phyloP scores from a whole-genome alignment of 352 stramenopile genomes.

The Globisporangium nunn region DNA sequence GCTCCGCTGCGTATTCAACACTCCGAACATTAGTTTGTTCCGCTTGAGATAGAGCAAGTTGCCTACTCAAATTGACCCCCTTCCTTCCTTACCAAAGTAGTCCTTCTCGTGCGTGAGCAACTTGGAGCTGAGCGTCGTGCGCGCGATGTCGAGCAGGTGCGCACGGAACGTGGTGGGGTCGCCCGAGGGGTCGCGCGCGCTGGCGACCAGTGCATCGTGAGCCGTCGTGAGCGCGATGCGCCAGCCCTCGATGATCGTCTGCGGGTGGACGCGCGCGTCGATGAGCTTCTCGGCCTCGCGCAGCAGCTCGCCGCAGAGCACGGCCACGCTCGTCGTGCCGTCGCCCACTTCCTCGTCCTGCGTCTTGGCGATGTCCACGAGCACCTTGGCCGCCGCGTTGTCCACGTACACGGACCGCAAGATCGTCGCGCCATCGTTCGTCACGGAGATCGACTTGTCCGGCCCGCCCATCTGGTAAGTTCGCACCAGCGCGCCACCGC shows the following conservation, averaged over 20 bases:
- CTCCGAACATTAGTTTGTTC: too few relatives aligned
- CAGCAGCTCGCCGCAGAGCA: slow-evolving; percentile 97
- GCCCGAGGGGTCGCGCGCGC: slow-evolving; percentile 72
- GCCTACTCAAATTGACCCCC: not conserved
- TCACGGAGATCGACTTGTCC: slow-evolving; percentile 92
- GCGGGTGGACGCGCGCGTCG: slow-evolving; percentile 94
- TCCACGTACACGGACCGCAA: slow-evolving; percentile 96
- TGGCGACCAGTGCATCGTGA: slow-evolving; percentile 84
- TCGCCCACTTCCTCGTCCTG: slow-evolving; percentile 99
- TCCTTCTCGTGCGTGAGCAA: slow-evolving; percentile 97
- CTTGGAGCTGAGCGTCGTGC: slow-evolving; percentile 98
- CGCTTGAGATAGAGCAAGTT: not conserved
- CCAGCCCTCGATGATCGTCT: slow-evolving; percentile 98
- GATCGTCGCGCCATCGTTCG: slow-evolving; percentile 99
- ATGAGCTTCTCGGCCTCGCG: slow-evolving; percentile 96
- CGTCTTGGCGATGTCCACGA: slow-evolving; percentile 98
- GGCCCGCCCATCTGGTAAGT: slow-evolving; percentile 48
- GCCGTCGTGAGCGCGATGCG: slow-evolving; percentile 90
- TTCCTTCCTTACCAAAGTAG: slow-evolving; percentile 84
- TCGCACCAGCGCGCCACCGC: not conserved
- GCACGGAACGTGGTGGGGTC: slow-evolving; percentile 88
- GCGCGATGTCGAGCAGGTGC: slow-evolving; percentile 96
- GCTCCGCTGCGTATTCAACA: slow-evolving; percentile 31
- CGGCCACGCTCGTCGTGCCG: slow-evolving; percentile 95
- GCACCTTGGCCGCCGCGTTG: slow-evolving; percentile 97